Evolutionary conservation across 163 green algal genomes (phyloP).

Genomic region (Chlamydomonas reinhardtii): DNA sequence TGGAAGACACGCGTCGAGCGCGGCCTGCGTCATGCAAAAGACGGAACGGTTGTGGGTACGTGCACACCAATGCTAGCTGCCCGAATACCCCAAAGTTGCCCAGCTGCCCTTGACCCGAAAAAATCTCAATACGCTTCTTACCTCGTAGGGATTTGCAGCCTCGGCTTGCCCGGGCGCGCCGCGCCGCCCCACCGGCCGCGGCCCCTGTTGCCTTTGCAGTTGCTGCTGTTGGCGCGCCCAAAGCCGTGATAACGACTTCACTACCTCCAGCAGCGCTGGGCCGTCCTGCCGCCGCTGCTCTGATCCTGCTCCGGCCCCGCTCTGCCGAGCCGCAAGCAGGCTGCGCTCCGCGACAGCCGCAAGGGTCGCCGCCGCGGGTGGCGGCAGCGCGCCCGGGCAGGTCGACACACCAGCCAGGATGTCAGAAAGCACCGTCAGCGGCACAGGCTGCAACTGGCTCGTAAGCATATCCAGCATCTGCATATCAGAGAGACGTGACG

Average conservation of each 20-base stretch:
- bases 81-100: too few species aligned
- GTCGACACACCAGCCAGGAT: slow-evolving; percentile 12
- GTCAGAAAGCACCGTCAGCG: neutral
- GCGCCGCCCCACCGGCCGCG: neutral
- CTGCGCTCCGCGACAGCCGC: neutral
- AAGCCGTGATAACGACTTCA: slow-evolving; percentile 4
- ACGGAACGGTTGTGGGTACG: too few species aligned
- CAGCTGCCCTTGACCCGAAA: too few species aligned
- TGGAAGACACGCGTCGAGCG: slow-evolving; percentile 1
- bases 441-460: neutral
- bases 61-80: too few species aligned
- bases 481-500: too few species aligned
- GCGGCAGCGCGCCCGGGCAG: neutral
- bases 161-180: neutral
- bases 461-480: neutral
- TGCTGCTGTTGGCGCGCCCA: neutral
- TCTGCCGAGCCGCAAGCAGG: neutral
- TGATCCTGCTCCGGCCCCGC: neutral
- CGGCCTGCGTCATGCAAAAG: neutral
- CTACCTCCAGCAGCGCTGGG: neutral
- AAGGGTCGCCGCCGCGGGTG: neutral
- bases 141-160: slow-evolving; percentile 2
- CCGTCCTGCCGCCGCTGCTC: neutral
- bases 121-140: neutral
- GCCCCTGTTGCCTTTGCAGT: neutral